Percentiles rank a stretch among this genome's conserved stretches.
Evolutionary conservation across 2,329 filamentous ascomycete species (phyloP).

Genomic region (Diaporthe ilicicola): DNA sequence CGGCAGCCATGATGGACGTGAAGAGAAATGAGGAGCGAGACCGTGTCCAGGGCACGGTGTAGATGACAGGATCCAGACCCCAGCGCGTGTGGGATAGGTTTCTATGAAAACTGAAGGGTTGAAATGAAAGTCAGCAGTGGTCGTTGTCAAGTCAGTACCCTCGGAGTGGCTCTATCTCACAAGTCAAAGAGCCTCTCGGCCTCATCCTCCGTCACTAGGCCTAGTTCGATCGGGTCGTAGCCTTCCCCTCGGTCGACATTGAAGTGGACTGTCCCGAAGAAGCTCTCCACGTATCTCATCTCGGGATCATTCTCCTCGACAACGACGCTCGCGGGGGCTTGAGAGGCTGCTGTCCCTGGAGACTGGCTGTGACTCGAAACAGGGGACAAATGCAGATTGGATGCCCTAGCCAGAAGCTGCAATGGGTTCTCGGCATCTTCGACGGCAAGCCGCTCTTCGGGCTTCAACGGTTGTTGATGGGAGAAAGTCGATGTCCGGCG

Average conservation of each 20-base stretch:
- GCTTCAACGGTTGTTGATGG: slow-evolving; percentile 38
- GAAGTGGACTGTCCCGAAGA: slow-evolving; percentile 72
- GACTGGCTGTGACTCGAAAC: slow-evolving; percentile 37
- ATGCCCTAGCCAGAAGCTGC: slow-evolving; percentile 76
- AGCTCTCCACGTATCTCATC: slow-evolving; percentile 64
- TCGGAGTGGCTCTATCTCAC: slow-evolving; percentile 51
- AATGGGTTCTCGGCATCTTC: slow-evolving; percentile 81
- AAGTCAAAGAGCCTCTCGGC: slow-evolving; percentile 70
- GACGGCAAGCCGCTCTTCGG: slow-evolving; percentile 64
- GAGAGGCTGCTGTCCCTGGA: slow-evolving; percentile 30
- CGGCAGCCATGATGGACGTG: slow-evolving; percentile 74
- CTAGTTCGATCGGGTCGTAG: slow-evolving; percentile 74
- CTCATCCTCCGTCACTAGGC: slow-evolving; percentile 72
- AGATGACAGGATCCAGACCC: slow-evolving; percentile 74
- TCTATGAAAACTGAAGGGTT: slow-evolving; percentile 67
- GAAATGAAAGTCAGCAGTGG: neutral
- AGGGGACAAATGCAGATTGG: slow-evolving; percentile 69
- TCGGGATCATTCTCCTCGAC: slow-evolving; percentile 45
- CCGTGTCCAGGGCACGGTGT: slow-evolving; percentile 72
- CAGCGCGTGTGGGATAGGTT: slow-evolving; percentile 77
- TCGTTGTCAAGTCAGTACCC: neutral
- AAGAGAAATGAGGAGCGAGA: slow-evolving; percentile 75
- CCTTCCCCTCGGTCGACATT: slow-evolving; percentile 70
- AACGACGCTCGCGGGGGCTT: slow-evolving; percentile 33
- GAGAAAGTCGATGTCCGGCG: slow-evolving; percentile 37